A percentile compares a stretch with the other conserved stretches of the same genome.
phyloP scores from a whole-genome alignment of 192 early-diverging fungal genomes.

The Coemansia guatemalensis region DNA sequence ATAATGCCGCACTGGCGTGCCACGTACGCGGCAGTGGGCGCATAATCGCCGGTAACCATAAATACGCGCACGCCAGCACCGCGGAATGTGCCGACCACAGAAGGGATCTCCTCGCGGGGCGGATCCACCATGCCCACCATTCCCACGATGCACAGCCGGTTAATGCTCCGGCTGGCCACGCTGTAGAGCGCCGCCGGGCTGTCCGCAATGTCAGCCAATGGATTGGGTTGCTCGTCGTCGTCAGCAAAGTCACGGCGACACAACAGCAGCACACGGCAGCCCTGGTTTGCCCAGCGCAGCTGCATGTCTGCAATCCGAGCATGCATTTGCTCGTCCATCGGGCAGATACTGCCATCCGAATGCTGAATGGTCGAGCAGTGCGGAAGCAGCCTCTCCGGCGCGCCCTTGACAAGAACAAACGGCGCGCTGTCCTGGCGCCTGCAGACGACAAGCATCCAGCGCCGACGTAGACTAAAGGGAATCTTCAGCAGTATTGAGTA shows the following conservation, averaged over 20 bases:
- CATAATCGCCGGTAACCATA: constrained; percentile 87
- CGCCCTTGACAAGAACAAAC: constrained; percentile 73
- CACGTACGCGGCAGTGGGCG: constrained; percentile 75
- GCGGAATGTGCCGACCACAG: constrained; percentile 60
- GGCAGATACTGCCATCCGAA: constrained; percentile 38
- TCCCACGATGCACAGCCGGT: constrained; percentile 66
- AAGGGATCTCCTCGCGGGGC: constrained; percentile 71
- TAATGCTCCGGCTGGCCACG: constrained; percentile 25
- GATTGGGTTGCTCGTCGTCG: constrained; percentile 15
- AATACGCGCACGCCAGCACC: constrained; percentile 71
- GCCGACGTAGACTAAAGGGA: constrained; percentile 77
- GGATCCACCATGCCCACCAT: constrained; percentile 82
- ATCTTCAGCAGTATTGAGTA: constrained; percentile 48
- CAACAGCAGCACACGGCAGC: constrained; percentile 60
- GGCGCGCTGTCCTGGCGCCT: constrained; percentile 14
- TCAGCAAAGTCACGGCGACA: constrained; percentile 39
- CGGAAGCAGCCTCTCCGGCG: constrained; percentile 71
- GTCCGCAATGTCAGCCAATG: constrained; percentile 48
- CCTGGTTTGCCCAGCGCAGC: constrained; percentile 56
- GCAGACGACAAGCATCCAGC: constrained; percentile 60
- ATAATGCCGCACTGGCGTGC: constrained; percentile 78
- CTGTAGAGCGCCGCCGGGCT: constrained; percentile 28
- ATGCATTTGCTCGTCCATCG: constrained; percentile 38
- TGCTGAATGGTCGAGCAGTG: constrained; percentile 48
- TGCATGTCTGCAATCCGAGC: constrained; percentile 45